Conservation (phyloP, 75 land plant genomes). For the Picea sitchensis region DNA sequence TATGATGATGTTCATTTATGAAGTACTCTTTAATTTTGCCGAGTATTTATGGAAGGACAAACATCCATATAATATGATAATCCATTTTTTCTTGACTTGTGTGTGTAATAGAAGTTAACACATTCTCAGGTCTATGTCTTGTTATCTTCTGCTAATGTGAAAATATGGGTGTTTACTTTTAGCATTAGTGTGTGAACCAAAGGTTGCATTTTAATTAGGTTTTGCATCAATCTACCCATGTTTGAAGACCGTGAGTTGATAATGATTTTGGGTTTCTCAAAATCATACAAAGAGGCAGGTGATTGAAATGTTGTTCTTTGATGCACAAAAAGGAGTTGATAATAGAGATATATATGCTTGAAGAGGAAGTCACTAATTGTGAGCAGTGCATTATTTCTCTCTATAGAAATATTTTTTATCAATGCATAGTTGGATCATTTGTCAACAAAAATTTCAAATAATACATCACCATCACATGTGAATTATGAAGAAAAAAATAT, state of each 20-base stretch:
- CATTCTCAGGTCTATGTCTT: not conserved
- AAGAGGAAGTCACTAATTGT: conserved; percentile 82
- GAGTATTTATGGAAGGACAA: not conserved
- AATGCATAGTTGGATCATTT: conserved; percentile 44
- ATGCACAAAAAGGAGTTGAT: conserved; percentile 78
- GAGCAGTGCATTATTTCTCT: conserved; percentile 90
- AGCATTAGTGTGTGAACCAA: not conserved
- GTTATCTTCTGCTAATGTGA: not conserved
- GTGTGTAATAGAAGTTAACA: not conserved
- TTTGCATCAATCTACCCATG: not conserved
- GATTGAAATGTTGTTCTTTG: not conserved
- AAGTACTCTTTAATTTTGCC: not conserved
- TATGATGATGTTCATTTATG: too few species aligned
- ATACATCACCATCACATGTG: conserved; percentile 47
- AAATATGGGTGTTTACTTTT: not conserved
- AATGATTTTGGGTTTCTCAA: not conserved
- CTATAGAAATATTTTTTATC: conserved; percentile 83
- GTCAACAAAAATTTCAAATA: conserved; percentile 44
- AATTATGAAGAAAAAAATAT: conserved; percentile 39
- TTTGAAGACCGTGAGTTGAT: not conserved
- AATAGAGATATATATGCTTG: conserved; percentile 77
- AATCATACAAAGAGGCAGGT: not conserved
- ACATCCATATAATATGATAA: not conserved
- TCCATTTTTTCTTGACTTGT: not conserved
- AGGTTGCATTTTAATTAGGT: not conserved